Base-by-base conservation (phyloP, 2,329 filamentous ascomycete genomes). In the Parafenestella ontariensis region DNA sequence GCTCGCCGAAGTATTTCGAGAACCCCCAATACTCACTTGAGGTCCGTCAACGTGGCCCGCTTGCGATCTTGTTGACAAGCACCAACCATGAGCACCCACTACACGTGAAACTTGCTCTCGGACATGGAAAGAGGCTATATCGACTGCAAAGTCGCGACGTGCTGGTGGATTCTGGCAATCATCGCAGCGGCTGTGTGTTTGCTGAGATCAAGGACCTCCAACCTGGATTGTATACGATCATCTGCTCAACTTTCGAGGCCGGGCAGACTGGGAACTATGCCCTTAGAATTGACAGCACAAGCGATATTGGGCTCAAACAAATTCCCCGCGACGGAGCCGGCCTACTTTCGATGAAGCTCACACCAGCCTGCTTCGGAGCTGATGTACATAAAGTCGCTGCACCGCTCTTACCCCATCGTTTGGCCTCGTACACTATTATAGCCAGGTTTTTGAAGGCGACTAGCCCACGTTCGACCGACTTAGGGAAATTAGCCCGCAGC, bases 191-290 rank as follows among this genome's bases (percentile, higher is more conserved):
- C 24, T 91, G 89, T 70, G 90, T 90, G 3, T 80, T 92, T 28
- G 87, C 89, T 2, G 85, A 90, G 58, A 78, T 85, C 6, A 62
- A 74, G 67, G 68, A 79, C 18, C 78, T 96, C 17, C 86, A 87
- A 34, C 78, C 85, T 0, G 94, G 94, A 0, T 82, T 82, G 0
- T 99, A 98, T 74, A 97, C 91, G 0, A 83, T 96, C 51, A 89
- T 97, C 6, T 94, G 90, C 71, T 96, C 92, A 2, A 96, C 94
- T 0, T 98, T 96, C 72, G 92, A 96, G 59, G 83, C 89, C 0
- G 89, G 89, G 8, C 91, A 96, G 69, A 80, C 86, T 1, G 90
- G 89, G 3, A 82, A 83, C 44, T 98, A 96, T 69, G 85, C 83
- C 0, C 81, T 99, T 8, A 85, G 87, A 52, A 82, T 97, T n/a